These are phyloP conservation scores for Pulveroboletus sp. DNA, from an alignment of 768 basidiomycete genomes.

Conservation along the genomic window DNA sequence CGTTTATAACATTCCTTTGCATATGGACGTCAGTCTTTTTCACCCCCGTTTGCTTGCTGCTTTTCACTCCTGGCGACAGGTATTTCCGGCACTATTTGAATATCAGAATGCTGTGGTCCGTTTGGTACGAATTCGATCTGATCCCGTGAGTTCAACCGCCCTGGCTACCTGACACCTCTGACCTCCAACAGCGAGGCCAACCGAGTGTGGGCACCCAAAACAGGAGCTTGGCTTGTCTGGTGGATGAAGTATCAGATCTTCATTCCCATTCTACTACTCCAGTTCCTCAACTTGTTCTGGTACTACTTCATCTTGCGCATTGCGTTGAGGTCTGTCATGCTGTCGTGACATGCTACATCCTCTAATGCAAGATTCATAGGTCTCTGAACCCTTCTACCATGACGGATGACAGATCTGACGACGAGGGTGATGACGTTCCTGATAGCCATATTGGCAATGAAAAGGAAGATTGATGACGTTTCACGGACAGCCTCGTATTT, in stretches of 20 bases:
- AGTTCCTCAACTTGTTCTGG: constrained; percentile 91
- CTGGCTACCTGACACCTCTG: background rate
- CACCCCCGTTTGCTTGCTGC: background rate
- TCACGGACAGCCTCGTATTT: background rate
- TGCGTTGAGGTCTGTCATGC: constrained; percentile 55
- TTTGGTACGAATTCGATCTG: constrained; percentile 74
- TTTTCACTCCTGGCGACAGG: constrained; percentile 35
- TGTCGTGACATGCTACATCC: background rate
- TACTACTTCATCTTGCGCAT: constrained; percentile 83
- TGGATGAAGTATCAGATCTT: constrained; percentile 90
- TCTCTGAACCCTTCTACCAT: constrained; percentile 46
- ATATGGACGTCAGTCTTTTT: constrained; percentile 75
- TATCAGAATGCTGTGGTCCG: constrained; percentile 80
- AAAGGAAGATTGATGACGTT: constrained; percentile 30
- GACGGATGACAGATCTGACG: constrained; percentile 80
- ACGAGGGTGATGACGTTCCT: constrained; percentile 55
- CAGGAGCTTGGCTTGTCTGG: constrained; percentile 64
- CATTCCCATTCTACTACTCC: constrained; percentile 67
- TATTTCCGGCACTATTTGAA: constrained; percentile 96
- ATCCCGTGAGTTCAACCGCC: constrained; percentile 58
- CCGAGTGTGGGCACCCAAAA: constrained; percentile 55
- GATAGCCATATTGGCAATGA: constrained; percentile 23
- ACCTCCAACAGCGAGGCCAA: constrained; percentile 43
- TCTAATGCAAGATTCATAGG: constrained; percentile 35
- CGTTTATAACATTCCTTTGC: constrained; percentile 63